A percentile compares a stretch with the other conserved stretches of the same genome.
These are phyloP conservation scores for Boletus rubescentipes DNA, from an alignment of 768 basidiomycete species.

Conservation along the genomic window DNA sequence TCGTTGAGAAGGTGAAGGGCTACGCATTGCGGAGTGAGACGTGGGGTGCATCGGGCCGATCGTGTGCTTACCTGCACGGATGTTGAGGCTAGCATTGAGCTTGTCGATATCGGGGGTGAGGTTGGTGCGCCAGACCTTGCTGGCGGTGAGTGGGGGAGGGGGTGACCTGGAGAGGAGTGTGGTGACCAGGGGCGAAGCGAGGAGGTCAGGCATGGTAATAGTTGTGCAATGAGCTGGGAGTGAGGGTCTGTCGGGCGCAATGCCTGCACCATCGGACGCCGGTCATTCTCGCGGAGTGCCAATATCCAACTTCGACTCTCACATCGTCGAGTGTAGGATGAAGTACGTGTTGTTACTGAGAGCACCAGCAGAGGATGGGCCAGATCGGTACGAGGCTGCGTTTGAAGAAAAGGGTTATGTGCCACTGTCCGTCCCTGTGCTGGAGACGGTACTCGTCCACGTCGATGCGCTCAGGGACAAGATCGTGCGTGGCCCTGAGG, in stretches of 20 bases:
- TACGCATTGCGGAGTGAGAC: neutral
- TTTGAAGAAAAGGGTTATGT: slow-evolving; percentile 50
- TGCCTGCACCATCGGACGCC: too few species aligned
- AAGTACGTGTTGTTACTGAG: slow-evolving; percentile 44
- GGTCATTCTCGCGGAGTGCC: slow-evolving; percentile 3
- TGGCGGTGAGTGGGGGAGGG: slow-evolving; percentile 11
- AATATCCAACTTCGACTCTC: neutral
- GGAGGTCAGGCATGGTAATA: neutral
- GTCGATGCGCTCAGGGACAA: slow-evolving; percentile 42
- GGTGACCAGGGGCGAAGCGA: slow-evolving; percentile 15
- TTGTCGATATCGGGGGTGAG: slow-evolving; percentile 20
- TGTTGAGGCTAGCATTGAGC: slow-evolving; percentile 12
- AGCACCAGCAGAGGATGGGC: slow-evolving; percentile 30
- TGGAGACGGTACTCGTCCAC: slow-evolving; percentile 64
- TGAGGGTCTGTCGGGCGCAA: too few species aligned
- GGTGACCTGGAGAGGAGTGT: slow-evolving; percentile 16
- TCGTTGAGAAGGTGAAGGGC: slow-evolving; percentile 24
- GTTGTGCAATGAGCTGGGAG: too few species aligned
- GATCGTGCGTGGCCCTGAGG: slow-evolving; percentile 39
- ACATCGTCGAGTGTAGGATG: slow-evolving; percentile 10
- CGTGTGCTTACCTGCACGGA: slow-evolving; percentile 11
- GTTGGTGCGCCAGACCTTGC: slow-evolving; percentile 14
- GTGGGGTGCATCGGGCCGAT: neutral
- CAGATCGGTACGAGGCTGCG: slow-evolving; percentile 59
- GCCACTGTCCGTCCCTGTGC: slow-evolving; percentile 63